A percentile compares a stretch with the other conserved stretches of the same genome.
Evolutionary conservation across 768 basidiomycete genomes (phyloP).

Genomic region (Tulasnella sp.): DNA sequence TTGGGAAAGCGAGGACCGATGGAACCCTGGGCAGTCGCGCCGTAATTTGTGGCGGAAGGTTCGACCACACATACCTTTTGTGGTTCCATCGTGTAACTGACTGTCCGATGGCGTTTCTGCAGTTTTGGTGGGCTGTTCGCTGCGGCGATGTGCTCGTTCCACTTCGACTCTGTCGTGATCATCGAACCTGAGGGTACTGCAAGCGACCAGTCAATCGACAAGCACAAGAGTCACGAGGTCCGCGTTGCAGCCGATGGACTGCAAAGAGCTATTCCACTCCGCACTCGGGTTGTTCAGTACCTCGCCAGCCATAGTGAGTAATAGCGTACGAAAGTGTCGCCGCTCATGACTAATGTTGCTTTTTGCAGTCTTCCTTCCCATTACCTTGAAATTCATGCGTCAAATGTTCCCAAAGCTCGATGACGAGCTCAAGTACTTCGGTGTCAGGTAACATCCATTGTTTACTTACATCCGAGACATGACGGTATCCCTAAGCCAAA

Average conservation of each 20-base stretch:
- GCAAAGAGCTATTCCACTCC: conserved; percentile 18
- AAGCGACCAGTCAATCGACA: conserved; percentile 1
- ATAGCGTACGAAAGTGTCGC: background rate
- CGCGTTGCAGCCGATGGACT: conserved; percentile 19
- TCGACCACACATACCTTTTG: too few relatives aligned
- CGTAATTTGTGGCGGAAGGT: too few relatives aligned
- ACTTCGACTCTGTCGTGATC: conserved; percentile 28
- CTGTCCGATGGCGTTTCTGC: too few relatives aligned
- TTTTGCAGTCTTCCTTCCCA: conserved; percentile 18
- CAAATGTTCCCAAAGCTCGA: conserved; percentile 22
- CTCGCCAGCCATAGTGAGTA: conserved; percentile 1
- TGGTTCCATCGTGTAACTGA: too few relatives aligned
- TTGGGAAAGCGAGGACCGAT: too few relatives aligned
- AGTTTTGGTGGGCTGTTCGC: conserved; percentile 29
- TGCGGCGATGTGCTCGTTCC: conserved; percentile 28
- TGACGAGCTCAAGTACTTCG: conserved; percentile 15
- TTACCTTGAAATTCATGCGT: conserved; percentile 17
- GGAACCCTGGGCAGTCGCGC: too few relatives aligned
- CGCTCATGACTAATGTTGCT: background rate
- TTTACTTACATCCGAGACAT: background rate
- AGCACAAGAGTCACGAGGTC: conserved; percentile 18
- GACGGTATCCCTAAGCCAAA: background rate
- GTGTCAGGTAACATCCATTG: background rate
- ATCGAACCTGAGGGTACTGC: conserved; percentile 29
- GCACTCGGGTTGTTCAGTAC: conserved; percentile 26